These are phyloP conservation scores for Cytospora chrysosperma DNA, from an alignment of 2,329 filamentous ascomycete species.

Conservation along the genomic window DNA sequence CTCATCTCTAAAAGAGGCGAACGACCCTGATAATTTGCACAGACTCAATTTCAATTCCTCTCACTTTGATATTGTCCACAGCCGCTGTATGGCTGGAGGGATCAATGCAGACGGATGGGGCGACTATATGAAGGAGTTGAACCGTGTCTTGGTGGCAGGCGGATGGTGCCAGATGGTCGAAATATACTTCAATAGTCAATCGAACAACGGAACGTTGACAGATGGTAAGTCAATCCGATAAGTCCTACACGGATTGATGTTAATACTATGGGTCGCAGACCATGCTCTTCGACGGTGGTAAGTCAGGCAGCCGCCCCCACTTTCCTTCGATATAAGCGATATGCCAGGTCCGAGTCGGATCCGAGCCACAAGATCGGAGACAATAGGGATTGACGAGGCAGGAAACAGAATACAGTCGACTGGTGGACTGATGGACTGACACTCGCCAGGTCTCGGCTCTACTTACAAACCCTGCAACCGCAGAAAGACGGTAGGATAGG, in stretches of 20 bases:
- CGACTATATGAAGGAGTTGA: constrained; percentile 74
- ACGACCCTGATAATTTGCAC: constrained; percentile 44
- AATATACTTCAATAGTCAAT: constrained; percentile 81
- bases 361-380: background rate
- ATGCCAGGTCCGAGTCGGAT: background rate
- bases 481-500: constrained; percentile 67
- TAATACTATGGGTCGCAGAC: constrained; percentile 37
- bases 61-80: constrained; percentile 82
- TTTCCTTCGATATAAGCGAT: background rate
- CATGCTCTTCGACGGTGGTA: constrained; percentile 65
- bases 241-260: constrained; percentile 41
- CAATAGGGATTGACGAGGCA: background rate
- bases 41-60: constrained; percentile 59
- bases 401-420: background rate
- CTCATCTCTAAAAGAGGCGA: background rate
- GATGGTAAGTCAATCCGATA: constrained; percentile 65
- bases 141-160: constrained; percentile 66
- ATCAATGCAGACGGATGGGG: constrained; percentile 73
- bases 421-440: background rate
- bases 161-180: constrained; percentile 92
- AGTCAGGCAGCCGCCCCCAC: background rate
- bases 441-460: constrained; percentile 49
- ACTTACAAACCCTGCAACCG: constrained; percentile 60
- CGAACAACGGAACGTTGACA: constrained; percentile 76
- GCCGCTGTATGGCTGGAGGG: constrained; percentile 68